Evolutionary conservation across 257 asterid genomes (phyloP).

Genomic region (Nicotiana benthamiana): DNA sequence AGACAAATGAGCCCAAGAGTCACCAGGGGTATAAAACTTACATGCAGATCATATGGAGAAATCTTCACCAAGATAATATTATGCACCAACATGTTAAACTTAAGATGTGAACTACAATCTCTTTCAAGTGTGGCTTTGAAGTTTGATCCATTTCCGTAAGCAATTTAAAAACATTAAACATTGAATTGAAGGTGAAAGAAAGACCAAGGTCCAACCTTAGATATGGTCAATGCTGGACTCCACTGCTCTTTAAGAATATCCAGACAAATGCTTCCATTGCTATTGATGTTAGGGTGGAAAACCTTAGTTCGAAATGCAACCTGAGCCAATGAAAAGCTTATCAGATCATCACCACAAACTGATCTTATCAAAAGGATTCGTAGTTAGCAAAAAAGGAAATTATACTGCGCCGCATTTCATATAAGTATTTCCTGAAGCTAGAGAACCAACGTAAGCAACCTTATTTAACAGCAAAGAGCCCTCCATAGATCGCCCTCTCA

Average conservation of each 20-base stretch:
- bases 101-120: background rate
- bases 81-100: background rate
- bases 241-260: conserved; percentile 79
- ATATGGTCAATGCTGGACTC: conserved; percentile 81
- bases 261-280: conserved; percentile 82
- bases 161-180: background rate
- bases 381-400: background rate
- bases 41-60: background rate
- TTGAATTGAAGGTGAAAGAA: background rate
- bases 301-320: conserved; percentile 75
- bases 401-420: background rate
- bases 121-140: background rate
- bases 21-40: background rate
- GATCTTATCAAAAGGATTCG: background rate
- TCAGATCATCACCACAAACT: background rate
- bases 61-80: background rate
- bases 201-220: conserved; percentile 38
- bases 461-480: background rate
- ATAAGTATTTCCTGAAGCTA: background rate
- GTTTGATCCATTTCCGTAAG: background rate
- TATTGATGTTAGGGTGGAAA: conserved; percentile 69
- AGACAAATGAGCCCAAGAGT: background rate
- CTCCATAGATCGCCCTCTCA: background rate
- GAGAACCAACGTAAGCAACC: background rate
- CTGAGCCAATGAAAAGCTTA: conserved; percentile 19